Evolutionary conservation across 106 monocot genomes (phyloP), one percentile per base, ranked within the genome.

Genomic region (Platanthera zijinensis): DNA sequence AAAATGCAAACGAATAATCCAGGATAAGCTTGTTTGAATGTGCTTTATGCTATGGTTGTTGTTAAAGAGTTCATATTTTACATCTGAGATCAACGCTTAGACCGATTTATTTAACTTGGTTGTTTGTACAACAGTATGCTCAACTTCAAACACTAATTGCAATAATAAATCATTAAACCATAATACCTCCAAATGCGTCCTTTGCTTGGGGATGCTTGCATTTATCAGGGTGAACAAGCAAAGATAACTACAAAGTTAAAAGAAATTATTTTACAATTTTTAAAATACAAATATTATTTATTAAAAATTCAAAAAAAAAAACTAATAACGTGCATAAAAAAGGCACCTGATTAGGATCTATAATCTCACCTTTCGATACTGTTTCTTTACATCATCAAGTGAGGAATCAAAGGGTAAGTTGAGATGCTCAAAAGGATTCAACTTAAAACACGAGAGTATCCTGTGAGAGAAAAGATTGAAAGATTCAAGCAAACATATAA

Each of bases 121-220:
- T 14, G 4, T 48, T 70, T 48, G 22, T 17, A 45, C 14, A 46
- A 5, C 69, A 70, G 15, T 18, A 70, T 10, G 70, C 70, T 48
- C 2, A 47, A 70, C 70, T 70, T 70, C 48, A 48, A 68, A 70
- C 45, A 70, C 48, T 12, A 48, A 48, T 17, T 17, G n/a, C 14
- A 15, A 70, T 5, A 1, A 70, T 70, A 48, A 70, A 70, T 48
- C 46, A 17, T 18, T 48, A 70, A 48, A 70, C 7, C 2, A 5
- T 28, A 61, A 51, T 88, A 97, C 97, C 97, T 91, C 51, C 81
- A 84, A 97, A 97, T 18, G 97, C 97, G 79, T 97, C 97, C 82
- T 94, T 94, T 71, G 97, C 87, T 86, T 97, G 89, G 51, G 94
- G 88, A 82, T 97, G 94, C 80, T 97, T 97, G 85, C 97, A 97